These are phyloP conservation scores for Phytophthora uliginosa DNA, from an alignment of 352 stramenopile species.

Conservation along the genomic window DNA sequence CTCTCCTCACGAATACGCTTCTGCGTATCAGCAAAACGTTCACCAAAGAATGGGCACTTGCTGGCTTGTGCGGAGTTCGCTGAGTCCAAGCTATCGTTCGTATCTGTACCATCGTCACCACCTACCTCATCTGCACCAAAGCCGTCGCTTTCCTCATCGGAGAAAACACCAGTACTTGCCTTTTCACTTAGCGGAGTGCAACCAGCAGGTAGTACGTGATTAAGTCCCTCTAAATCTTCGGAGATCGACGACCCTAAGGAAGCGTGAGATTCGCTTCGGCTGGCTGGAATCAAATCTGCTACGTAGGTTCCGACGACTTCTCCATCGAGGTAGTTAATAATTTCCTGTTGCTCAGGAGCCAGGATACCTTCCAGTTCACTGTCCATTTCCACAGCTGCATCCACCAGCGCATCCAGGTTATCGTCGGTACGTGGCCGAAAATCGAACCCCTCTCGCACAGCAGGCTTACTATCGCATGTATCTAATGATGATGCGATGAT, in stretches of 20 bases:
- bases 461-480: slow-evolving; percentile 8
- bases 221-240: slow-evolving; percentile 48
- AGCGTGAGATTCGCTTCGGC: slow-evolving; percentile 23
- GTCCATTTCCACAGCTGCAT: slow-evolving; percentile 35
- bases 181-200: slow-evolving; percentile 37
- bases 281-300: slow-evolving; percentile 43
- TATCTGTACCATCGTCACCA: slow-evolving; percentile 23
- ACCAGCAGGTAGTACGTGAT: slow-evolving; percentile 29
- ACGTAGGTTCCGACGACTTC: slow-evolving; percentile 61
- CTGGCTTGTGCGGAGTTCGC: slow-evolving; percentile 16
- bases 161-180: slow-evolving; percentile 22
- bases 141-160: slow-evolving; percentile 39
- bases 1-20: slow-evolving; percentile 85
- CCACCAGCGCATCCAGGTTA: slow-evolving; percentile 27
- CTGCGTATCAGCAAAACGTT: slow-evolving; percentile 93
- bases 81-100: slow-evolving; percentile 30
- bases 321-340: slow-evolving; percentile 66
- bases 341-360: slow-evolving; percentile 47
- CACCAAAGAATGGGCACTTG: slow-evolving; percentile 64
- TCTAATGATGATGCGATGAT: slow-evolving; percentile 45
- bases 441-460: neutral
- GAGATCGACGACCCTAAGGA: slow-evolving; percentile 37
- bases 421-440: slow-evolving; percentile 3
- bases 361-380: slow-evolving; percentile 11
- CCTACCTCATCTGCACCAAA: slow-evolving; percentile 22